Percentiles rank a stretch among this genome's conserved stretches.
Conservation (phyloP, 805 yeast genomes). For the Hanseniaspora lachancei region DNA sequence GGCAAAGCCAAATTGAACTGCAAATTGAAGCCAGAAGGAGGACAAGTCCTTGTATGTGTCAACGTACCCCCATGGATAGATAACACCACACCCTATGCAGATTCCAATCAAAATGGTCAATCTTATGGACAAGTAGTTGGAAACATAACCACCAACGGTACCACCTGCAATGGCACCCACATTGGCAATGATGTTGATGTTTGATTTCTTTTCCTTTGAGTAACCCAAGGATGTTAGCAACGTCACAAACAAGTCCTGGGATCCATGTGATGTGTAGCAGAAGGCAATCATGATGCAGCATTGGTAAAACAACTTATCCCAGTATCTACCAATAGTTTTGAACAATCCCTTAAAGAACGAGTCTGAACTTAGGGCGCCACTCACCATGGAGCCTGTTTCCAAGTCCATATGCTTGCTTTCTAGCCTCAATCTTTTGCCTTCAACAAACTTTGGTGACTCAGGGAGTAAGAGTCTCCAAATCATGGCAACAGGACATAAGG, state of each 20-base stretch:
- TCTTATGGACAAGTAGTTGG: constrained; percentile 52
- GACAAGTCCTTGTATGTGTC: constrained; percentile 38
- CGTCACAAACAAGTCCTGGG: constrained; percentile 63
- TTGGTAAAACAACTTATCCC: constrained; percentile 47
- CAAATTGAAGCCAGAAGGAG: constrained; percentile 47
- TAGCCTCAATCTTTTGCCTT: constrained; percentile 28
- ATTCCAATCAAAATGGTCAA: constrained; percentile 46
- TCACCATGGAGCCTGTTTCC: constrained; percentile 14
- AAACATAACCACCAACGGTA: constrained; percentile 44
- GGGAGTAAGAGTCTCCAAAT: constrained; percentile 34
- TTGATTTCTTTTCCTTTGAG: constrained; percentile 38
- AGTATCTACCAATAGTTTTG: constrained; percentile 33
- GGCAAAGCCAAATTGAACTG: constrained; percentile 62
- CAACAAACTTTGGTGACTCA: constrained; percentile 40
- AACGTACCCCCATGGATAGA: constrained; percentile 52
- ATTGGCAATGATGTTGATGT: constrained; percentile 50
- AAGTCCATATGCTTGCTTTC: constrained; percentile 19
- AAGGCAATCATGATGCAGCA: constrained; percentile 53
- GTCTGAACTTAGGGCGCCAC: constrained; percentile 14
- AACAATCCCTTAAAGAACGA: constrained; percentile 26
- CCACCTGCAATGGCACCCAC: constrained; percentile 61
- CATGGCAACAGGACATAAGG: constrained; percentile 34
- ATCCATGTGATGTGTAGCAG: constrained; percentile 61
- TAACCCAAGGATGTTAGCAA: constrained; percentile 37
- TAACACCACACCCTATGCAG: constrained; percentile 44